These are phyloP conservation scores for Fusarium goolgardi DNA, from an alignment of 2,329 filamentous ascomycete genomes.

Conservation along the genomic window DNA sequence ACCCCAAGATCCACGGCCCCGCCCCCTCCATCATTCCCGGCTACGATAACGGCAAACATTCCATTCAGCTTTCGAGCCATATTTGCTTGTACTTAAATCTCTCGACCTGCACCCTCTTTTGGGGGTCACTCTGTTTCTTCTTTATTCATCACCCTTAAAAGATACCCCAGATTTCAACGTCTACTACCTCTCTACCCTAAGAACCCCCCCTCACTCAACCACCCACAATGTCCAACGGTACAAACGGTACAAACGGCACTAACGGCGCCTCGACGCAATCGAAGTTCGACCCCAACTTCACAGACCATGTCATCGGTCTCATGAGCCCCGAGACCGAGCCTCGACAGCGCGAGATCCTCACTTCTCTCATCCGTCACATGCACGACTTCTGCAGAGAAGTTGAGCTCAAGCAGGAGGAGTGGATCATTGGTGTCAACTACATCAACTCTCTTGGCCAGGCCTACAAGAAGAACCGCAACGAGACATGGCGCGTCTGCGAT, in stretches of 20 bases:
- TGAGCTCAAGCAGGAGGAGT: conserved; percentile 81
- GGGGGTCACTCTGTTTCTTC: neutral
- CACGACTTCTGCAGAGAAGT: conserved; percentile 84
- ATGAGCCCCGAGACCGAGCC: conserved; percentile 77
- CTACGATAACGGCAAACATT: conserved; percentile 38
- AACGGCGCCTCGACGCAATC: conserved; percentile 28
- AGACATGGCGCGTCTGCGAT: conserved; percentile 78
- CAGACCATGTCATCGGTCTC: conserved; percentile 75
- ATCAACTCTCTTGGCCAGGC: conserved; percentile 80
- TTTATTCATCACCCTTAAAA: neutral
- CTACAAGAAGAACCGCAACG: conserved; percentile 75
- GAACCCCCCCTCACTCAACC: too few species aligned
- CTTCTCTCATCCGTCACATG: conserved; percentile 74
- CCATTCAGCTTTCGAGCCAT: too few species aligned
- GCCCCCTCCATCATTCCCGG: conserved; percentile 35
- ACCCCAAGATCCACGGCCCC: conserved; percentile 29
- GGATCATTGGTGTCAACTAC: conserved; percentile 79
- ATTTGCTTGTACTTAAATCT: conserved; percentile 1
- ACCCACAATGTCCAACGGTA: conserved; percentile 38
- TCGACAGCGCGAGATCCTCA: conserved; percentile 72
- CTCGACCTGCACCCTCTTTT: conserved; percentile 1
- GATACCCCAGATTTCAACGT: conserved; percentile 15
- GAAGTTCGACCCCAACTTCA: conserved; percentile 81
- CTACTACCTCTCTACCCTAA: neutral
- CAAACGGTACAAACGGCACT: conserved; percentile 37